phyloP scores from a whole-genome alignment of 2,329 filamentous ascomycete species.

The Penicillium paneum region DNA sequence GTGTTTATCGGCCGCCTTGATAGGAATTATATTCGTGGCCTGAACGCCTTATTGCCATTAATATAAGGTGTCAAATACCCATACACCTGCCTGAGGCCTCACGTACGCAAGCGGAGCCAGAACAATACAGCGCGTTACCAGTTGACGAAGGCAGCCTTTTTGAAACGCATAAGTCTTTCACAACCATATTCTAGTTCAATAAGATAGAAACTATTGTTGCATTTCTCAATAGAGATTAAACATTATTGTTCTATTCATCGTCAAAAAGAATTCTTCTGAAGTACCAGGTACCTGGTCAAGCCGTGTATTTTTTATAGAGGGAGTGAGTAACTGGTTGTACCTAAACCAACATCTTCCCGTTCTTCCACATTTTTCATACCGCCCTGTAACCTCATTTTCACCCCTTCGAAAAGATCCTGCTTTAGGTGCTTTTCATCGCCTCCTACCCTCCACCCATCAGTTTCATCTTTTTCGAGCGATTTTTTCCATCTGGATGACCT shows the following conservation, averaged over 20 bases:
- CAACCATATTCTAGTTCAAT: conserved; percentile 1
- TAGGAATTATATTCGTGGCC: conserved; percentile 9
- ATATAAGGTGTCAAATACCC: not conserved
- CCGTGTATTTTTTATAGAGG: conserved; percentile 9
- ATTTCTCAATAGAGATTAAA: not conserved
- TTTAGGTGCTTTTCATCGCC: conserved; percentile 29
- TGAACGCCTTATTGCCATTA: conserved; percentile 6
- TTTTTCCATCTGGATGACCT: conserved; percentile 45
- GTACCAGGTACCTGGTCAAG: conserved; percentile 10
- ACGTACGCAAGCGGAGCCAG: conserved; percentile 10
- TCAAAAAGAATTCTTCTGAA: conserved; percentile 1
- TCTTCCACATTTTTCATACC: conserved; percentile 14
- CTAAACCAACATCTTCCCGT: conserved; percentile 11
- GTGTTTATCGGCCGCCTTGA: conserved; percentile 20
- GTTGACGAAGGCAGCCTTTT: conserved; percentile 4
- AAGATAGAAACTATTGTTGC: not conserved
- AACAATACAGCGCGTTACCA: conserved; percentile 15
- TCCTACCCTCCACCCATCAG: conserved; percentile 39
- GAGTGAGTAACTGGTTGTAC: conserved; percentile 12
- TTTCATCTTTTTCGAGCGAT: conserved; percentile 46
- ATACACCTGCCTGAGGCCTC: conserved; percentile 9
- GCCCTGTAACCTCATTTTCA: conserved; percentile 14
- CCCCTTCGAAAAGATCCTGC: conserved; percentile 18
- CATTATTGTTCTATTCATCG: too few species aligned
- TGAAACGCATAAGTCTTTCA: not conserved